Evolutionary conservation across 352 stramenopile species (phyloP).

Genomic region (Phytopythium boreale): DNA sequence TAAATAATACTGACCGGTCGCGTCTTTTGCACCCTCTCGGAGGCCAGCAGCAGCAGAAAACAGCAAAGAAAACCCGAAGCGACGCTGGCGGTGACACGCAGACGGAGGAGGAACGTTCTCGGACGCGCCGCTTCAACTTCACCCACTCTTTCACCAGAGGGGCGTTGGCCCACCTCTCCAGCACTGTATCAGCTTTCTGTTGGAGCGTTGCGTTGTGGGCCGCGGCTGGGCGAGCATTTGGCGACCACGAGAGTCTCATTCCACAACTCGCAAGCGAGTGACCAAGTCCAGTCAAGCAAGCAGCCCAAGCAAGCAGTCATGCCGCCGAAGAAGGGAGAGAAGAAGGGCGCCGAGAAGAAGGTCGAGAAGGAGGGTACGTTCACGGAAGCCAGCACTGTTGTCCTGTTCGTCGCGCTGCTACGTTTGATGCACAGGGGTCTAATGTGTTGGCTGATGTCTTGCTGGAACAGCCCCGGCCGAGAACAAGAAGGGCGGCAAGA

Average conservation of each 20-base stretch:
- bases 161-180: neutral
- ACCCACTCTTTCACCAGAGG: too few species aligned
- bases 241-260: conserved; percentile 9
- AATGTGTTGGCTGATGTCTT: neutral
- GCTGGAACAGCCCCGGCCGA: conserved; percentile 21
- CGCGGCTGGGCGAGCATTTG: neutral
- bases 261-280: conserved; percentile 1
- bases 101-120: neutral
- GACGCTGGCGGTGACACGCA: neutral
- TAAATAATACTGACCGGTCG: neutral
- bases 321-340: conserved; percentile 28
- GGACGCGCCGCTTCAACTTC: neutral
- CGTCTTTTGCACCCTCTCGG: neutral
- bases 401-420: neutral
- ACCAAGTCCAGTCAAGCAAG: conserved; percentile 4
- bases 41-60: neutral
- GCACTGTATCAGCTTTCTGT: too few species aligned
- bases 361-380: conserved; percentile 28
- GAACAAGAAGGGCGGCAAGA: conserved; percentile 44
- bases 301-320: conserved; percentile 13
- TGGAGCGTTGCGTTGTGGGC: too few species aligned
- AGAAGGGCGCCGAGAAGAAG: conserved; percentile 27
- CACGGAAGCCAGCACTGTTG: neutral
- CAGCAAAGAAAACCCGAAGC: neutral
- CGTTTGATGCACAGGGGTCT: neutral